A percentile compares a stretch with the other conserved stretches of the same genome.
Evolutionary conservation across 129 eudicot genomes (phyloP).

Genomic region (Arctium minus): DNA sequence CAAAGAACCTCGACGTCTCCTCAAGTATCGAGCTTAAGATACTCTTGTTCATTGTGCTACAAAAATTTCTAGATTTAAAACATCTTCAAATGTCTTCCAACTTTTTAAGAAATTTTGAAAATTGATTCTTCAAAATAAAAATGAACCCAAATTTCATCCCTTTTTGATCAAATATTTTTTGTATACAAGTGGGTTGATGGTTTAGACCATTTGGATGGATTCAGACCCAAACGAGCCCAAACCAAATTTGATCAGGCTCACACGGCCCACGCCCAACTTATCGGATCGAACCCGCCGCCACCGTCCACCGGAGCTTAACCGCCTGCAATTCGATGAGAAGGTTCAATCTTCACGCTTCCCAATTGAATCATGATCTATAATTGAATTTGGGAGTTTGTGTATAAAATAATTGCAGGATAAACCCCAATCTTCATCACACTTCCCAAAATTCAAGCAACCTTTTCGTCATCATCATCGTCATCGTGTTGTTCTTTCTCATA

Average conservation of each 20-base stretch:
- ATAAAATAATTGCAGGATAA: not conserved
- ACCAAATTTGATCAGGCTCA: not conserved
- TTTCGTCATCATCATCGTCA: slow-evolving; percentile 2
- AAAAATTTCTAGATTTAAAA: too few relatives aligned
- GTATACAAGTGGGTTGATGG: not conserved
- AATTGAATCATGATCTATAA: not conserved
- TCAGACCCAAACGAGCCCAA: not conserved
- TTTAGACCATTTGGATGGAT: not conserved
- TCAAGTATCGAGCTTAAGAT: too few relatives aligned
- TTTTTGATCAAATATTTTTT: too few relatives aligned
- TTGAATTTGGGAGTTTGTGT: not conserved
- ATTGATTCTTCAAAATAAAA: not conserved
- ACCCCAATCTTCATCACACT: slow-evolving; percentile 28
- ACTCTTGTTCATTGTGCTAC: too few relatives aligned
- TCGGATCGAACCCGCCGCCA: not conserved
- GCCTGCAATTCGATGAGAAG: not conserved
- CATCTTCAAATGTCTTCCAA: not conserved
- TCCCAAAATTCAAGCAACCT: slow-evolving; percentile 21
- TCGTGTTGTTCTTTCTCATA: not conserved
- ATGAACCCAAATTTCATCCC: not conserved
- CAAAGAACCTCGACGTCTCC: too few relatives aligned
- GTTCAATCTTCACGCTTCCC: slow-evolving; percentile 14
- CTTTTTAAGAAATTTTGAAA: too few relatives aligned
- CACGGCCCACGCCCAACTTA: not conserved
- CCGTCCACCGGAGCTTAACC: not conserved